phyloP scores from a whole-genome alignment of 2,329 filamentous ascomycete species.

The Leptographium wingfieldii region DNA sequence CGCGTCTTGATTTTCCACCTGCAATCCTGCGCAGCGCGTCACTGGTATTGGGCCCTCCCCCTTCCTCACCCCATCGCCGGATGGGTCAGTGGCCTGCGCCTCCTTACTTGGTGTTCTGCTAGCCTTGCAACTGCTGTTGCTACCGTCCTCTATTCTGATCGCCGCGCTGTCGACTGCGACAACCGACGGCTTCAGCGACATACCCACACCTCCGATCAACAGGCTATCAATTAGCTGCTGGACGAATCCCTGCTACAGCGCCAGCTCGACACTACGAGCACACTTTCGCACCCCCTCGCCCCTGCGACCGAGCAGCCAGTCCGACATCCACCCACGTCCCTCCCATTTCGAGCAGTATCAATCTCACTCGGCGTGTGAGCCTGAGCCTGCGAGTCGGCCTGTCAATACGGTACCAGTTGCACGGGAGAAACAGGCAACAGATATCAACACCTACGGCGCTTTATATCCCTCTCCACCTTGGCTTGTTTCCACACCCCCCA shows the following conservation, averaged over 20 bases:
- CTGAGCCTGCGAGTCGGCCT: not conserved
- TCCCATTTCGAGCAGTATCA: not conserved
- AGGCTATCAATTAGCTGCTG: not conserved
- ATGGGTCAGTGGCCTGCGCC: not conserved
- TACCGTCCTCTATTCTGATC: not conserved
- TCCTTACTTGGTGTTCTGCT: not conserved
- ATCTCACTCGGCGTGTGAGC: not conserved
- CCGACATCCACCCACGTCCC: not conserved
- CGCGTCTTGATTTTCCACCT: slow-evolving; percentile 2
- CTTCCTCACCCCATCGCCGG: not conserved
- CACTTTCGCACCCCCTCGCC: not conserved
- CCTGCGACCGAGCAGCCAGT: not conserved
- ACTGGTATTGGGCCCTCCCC: not conserved
- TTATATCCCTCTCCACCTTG: not conserved
- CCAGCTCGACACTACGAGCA: not conserved
- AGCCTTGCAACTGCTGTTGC: not conserved
- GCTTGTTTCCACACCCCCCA: not conserved
- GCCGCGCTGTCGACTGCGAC: not conserved
- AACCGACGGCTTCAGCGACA: not conserved
- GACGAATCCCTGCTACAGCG: not conserved
- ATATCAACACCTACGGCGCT: not conserved
- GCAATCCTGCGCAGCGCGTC: not conserved
- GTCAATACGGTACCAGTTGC: not conserved
- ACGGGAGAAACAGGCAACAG: not conserved
- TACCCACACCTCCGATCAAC: not conserved